Evolutionary conservation across 2,329 filamentous ascomycete species (phyloP).

Genomic region (Chalaropsis thielavioides): DNA sequence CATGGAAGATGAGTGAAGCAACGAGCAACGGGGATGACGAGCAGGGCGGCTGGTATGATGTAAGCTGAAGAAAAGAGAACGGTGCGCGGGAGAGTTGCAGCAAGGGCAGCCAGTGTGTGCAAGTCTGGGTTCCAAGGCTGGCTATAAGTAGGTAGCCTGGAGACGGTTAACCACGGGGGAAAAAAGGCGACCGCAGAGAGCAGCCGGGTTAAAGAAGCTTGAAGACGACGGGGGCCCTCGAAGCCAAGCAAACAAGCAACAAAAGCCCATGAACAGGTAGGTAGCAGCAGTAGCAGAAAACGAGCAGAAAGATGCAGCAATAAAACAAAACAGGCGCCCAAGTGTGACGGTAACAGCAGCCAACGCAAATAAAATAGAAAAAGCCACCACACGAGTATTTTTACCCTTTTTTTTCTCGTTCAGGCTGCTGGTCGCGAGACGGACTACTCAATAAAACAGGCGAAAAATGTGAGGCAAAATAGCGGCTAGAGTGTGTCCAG

Average conservation of each 20-base stretch:
- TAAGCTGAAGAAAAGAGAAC: background rate
- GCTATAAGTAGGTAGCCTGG: too few species aligned
- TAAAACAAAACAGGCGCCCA: background rate
- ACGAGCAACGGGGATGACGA: slow-evolving; percentile 44
- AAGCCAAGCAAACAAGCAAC: background rate
- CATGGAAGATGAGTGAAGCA: slow-evolving; percentile 28
- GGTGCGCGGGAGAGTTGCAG: background rate
- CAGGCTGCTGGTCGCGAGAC: background rate
- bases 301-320: background rate
- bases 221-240: background rate
- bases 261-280: background rate
- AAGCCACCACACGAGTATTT: background rate
- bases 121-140: too few species aligned
- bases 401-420: background rate
- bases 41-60: background rate
- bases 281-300: too few species aligned
- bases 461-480: background rate
- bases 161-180: too few species aligned
- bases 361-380: background rate
- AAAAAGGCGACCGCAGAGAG: too few species aligned
- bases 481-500: background rate
- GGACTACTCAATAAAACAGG: background rate
- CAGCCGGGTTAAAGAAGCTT: background rate
- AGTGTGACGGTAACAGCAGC: background rate
- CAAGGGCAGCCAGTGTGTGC: background rate